A percentile compares a stretch with the other conserved stretches of the same genome.
Evolutionary conservation across 192 early-diverging fungal species (phyloP).

Genomic region (Geranomyces michiganensis): DNA sequence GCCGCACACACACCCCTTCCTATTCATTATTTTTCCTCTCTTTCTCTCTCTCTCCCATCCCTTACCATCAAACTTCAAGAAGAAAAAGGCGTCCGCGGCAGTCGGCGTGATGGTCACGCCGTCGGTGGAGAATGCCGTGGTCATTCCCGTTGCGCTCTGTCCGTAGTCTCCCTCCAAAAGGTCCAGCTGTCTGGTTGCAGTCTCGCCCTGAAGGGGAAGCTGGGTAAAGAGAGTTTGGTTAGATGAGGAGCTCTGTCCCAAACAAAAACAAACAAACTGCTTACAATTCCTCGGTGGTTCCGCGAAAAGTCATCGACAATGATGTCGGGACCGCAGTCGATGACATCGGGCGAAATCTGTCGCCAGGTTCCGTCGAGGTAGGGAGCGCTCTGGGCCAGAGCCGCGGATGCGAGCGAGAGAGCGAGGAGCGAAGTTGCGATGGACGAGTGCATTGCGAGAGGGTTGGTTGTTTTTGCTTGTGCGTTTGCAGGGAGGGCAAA

Average conservation of each 20-base stretch:
- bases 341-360: background rate
- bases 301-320: conserved; percentile 34
- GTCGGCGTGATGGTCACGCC: background rate
- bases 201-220: conserved; percentile 25
- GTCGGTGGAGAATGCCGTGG: background rate
- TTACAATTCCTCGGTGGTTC: too few relatives aligned
- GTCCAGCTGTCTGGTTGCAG: conserved; percentile 6
- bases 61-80: conserved; percentile 10
- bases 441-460: background rate
- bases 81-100: background rate
- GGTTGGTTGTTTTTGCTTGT: too few relatives aligned
- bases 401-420: background rate
- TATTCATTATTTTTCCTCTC: too few relatives aligned
- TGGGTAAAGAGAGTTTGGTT: too few relatives aligned
- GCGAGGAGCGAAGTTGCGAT: conserved; percentile 1
- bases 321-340: conserved; percentile 30
- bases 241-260: too few relatives aligned
- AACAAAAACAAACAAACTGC: too few relatives aligned
- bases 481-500: too few relatives aligned
- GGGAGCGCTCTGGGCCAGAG: conserved; percentile 6
- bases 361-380: conserved; percentile 7
- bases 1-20: background rate
- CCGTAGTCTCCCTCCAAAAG: conserved; percentile 40
- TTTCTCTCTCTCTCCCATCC: too few relatives aligned
- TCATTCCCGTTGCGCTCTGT: background rate